Evolutionary conservation across 2,329 filamentous ascomycete genomes (phyloP).

Genomic region (Lasiodiplodia citricola): DNA sequence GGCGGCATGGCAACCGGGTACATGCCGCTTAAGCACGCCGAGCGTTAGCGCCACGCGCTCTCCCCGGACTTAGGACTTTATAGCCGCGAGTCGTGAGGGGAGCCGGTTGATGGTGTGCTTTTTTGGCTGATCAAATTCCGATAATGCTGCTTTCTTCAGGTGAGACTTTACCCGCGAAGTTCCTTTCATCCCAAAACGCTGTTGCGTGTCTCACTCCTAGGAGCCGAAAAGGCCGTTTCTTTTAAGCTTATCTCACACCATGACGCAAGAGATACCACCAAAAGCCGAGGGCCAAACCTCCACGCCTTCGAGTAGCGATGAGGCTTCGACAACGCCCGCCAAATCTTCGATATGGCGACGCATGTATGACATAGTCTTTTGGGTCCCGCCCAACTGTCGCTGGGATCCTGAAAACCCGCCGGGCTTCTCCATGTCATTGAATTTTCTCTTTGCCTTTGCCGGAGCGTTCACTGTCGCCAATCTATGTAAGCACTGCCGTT

Average conservation of each 20-base stretch:
- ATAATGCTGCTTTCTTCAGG: background rate
- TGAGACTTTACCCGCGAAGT: background rate
- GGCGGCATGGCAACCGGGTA: background rate
- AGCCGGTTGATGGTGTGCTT: constrained; percentile 8
- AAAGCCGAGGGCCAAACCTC: background rate
- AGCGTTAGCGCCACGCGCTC: background rate
- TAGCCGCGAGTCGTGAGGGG: constrained; percentile 17
- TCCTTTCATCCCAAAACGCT: background rate
- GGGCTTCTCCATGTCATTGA: constrained; percentile 69
- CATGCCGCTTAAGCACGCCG: background rate
- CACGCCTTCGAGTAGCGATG: background rate
- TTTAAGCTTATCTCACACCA: constrained; percentile 3
- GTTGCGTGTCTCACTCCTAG: background rate
- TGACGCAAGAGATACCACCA: constrained; percentile 6
- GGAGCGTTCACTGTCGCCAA: constrained; percentile 76
- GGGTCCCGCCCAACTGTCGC: constrained; percentile 69
- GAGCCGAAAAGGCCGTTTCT: background rate
- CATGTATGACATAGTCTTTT: constrained; percentile 37
- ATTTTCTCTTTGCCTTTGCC: constrained; percentile 72
- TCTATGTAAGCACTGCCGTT: constrained; percentile 54
- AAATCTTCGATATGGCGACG: constrained; percentile 1
- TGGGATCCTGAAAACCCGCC: constrained; percentile 71
- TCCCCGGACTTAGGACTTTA: constrained; percentile 14
- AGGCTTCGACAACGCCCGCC: background rate
- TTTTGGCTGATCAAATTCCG: background rate